Base-by-base conservation (phyloP, 1,139 yeast species). In the Sugiyamaella pinicola region DNA sequence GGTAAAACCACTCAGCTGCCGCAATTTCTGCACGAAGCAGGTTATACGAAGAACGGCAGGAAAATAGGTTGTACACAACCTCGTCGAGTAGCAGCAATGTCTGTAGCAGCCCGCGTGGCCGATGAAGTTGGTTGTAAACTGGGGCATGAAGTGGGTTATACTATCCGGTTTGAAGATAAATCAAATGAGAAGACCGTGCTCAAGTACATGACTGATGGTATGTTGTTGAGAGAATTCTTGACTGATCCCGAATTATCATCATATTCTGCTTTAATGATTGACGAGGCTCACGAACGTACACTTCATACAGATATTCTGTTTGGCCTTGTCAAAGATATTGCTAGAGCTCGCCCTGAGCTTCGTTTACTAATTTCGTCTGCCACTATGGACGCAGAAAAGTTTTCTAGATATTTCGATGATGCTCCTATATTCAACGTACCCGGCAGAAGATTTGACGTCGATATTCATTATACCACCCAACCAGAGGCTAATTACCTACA, bases 1-100 rank as follows among this genome's bases (percentile, higher is more conserved):
- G 99, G 99, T 62, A 93, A 93, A 64, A 93, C 99, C 0, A 93
- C 99, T 0, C 97, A 93, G 69, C 72, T 93, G 10, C 97, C 98
- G 0, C 98, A 93, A 63, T 93, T 83, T 65, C 73, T 93, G 22
- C 80, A 82, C 60, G 96, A 90, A 64, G 89, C 85, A 17, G 96
- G 96, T 0, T 87, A 84, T 61, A 77, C 89, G 4, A 64, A 71
- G 17, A 65, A 69, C 39, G 81, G 80, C 0, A 64, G 64, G 61
- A 80, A 79, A 44, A 81, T 93, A 8, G 97, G 95, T 0, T 90
- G 97, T 66, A 93, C 99, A 0, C 99, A 93, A 68, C 99, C 99
- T 0, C 79, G 99, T 63, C 75, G 97, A 63, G 96, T 91, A 13
- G 99, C 99, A 0, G 98, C 99, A 0, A 86, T 87, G 62, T 85